phyloP scores from a whole-genome alignment of 1,284 basidiomycete species.

The Irpex sp. region DNA sequence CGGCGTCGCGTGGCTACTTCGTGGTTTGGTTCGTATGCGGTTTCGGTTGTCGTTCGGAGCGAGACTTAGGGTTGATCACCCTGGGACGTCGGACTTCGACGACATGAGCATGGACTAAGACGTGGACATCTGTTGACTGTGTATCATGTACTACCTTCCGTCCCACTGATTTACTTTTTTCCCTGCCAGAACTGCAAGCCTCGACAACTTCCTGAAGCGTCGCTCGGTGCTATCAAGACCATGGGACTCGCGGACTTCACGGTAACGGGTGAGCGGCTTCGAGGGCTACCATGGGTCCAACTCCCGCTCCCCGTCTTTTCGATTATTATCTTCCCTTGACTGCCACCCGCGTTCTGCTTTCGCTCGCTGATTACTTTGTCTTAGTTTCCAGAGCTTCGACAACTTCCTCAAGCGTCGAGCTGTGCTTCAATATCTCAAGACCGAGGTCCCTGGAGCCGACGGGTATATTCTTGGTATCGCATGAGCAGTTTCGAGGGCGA shows the following conservation, averaged over 20 bases:
- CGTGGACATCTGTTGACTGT: neutral
- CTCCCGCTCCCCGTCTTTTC: neutral
- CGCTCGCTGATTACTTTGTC: neutral
- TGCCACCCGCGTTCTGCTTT: neutral
- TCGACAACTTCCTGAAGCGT: too few species aligned
- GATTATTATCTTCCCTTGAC: neutral
- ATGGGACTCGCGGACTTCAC: neutral
- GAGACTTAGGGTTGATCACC: slow-evolving; percentile 5
- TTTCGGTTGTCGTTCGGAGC: neutral
- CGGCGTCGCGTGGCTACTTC: slow-evolving; percentile 1
- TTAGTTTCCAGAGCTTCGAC: neutral
- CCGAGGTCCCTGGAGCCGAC: neutral
- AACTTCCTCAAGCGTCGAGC: neutral
- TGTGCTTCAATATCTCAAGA: neutral
- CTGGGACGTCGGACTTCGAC: neutral
- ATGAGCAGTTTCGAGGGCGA: neutral
- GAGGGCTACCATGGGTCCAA: neutral
- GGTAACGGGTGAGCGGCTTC: neutral
- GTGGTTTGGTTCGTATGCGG: neutral
- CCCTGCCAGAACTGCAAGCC: too few species aligned
- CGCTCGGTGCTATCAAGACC: too few species aligned
- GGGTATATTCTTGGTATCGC: neutral
- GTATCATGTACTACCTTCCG: neutral
- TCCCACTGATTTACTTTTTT: neutral
- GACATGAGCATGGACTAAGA: neutral